Evolutionary conservation across 441 rosid genomes (phyloP).

Genomic region (Corymbia citriodora): DNA sequence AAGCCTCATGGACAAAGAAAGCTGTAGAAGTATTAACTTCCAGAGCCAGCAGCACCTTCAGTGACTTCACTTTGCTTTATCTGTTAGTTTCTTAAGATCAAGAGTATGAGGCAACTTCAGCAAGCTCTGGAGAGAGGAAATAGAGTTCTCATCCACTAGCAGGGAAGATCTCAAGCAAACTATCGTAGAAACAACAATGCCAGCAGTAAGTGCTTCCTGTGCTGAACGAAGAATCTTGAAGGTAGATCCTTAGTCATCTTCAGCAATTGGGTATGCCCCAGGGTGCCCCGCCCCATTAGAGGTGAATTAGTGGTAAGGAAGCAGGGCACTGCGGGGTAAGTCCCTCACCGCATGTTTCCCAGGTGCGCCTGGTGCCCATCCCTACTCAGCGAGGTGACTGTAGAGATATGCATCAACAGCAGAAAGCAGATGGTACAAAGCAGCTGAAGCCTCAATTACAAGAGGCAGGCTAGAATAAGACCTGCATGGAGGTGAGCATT

Average conservation of each 20-base stretch:
- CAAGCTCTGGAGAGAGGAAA: conserved; percentile 78
- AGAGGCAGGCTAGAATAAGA: conserved; percentile 68
- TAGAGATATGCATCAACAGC: conserved; percentile 75
- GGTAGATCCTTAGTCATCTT: conserved; percentile 25
- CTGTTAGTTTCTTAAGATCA: conserved; percentile 51
- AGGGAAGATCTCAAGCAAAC: conserved; percentile 72
- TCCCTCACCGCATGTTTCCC: neutral
- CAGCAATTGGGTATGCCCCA: neutral
- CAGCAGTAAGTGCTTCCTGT: conserved; percentile 64
- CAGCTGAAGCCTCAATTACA: conserved; percentile 81
- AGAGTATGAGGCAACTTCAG: conserved; percentile 70
- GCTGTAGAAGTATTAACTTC: conserved; percentile 30
- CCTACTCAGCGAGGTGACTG: conserved; percentile 48
- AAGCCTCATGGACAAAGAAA: conserved; percentile 15
- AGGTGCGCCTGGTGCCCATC: neutral
- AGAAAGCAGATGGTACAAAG: conserved; percentile 63
- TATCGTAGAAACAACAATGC: conserved; percentile 75
- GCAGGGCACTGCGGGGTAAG: neutral
- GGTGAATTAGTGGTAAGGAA: neutral
- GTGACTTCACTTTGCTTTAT: conserved; percentile 77
- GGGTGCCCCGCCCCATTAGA: neutral
- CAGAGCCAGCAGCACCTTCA: conserved; percentile 51
- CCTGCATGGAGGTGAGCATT: conserved; percentile 39
- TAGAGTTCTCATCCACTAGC: conserved; percentile 81
- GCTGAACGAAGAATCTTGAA: conserved; percentile 53